Conservation (phyloP, 2,329 filamentous ascomycete species). For the Pochonia chlamydosporia region DNA sequence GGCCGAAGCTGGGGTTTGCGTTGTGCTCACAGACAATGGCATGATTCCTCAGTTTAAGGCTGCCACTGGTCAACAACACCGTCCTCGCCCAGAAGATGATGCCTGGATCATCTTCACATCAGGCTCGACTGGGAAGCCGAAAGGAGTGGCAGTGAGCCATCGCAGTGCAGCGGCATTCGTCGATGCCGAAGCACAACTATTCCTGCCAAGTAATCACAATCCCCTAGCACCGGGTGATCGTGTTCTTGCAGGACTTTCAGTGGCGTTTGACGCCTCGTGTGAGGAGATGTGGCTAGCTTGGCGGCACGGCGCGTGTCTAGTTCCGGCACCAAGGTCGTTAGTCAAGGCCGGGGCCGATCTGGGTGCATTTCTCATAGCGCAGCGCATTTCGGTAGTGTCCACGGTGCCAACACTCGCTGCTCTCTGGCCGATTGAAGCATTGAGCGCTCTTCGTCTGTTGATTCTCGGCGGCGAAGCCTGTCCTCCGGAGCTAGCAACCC, state of each 20-base stretch:
- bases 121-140: conserved; percentile 17
- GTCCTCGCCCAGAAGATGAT: conserved; percentile 12
- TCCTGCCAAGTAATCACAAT: conserved; percentile 12
- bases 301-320: conserved; percentile 16
- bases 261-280: conserved; percentile 17
- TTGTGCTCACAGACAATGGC: conserved; percentile 12
- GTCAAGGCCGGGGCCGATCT: conserved; percentile 17
- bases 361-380: conserved; percentile 11
- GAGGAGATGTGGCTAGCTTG: conserved; percentile 20
- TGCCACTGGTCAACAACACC: too few species aligned
- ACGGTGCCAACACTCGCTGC: conserved; percentile 17
- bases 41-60: conserved; percentile 8
- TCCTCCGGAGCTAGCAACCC: conserved; percentile 13
- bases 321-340: conserved; percentile 14
- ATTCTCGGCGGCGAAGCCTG: conserved; percentile 20
- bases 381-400: conserved; percentile 16
- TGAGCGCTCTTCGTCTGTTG: conserved; percentile 13
- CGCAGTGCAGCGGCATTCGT: conserved; percentile 18
- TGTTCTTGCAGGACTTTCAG: conserved; percentile 16
- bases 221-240: conserved; percentile 16
- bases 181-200: conserved; percentile 16
- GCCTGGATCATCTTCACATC: conserved; percentile 21
- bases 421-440: conserved; percentile 15
- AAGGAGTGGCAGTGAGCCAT: conserved; percentile 18
- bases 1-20: conserved; percentile 12